Conservation (phyloP, 805 yeast species). For the Metschnikowia baotianmanensis region DNA sequence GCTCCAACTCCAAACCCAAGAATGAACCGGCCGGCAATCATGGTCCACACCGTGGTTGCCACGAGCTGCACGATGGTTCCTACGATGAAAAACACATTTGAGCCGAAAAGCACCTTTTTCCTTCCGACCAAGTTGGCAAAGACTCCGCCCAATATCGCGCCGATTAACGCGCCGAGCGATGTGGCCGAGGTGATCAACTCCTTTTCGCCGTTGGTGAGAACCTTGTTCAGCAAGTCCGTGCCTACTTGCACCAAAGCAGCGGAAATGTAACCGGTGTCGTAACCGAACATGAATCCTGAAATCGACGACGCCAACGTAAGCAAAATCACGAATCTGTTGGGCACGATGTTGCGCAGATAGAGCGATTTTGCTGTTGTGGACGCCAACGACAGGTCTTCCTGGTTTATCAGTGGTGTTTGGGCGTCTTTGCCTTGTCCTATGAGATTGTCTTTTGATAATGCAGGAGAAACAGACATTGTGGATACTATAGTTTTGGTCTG, state of each 20-base stretch:
- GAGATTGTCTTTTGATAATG: constrained; percentile 9
- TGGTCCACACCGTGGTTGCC: constrained; percentile 79
- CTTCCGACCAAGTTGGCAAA: constrained; percentile 84
- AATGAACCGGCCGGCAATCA: constrained; percentile 87
- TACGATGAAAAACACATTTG: constrained; percentile 75
- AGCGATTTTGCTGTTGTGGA: constrained; percentile 7
- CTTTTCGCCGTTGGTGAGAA: constrained; percentile 71
- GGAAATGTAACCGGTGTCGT: constrained; percentile 96
- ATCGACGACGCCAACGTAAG: constrained; percentile 79
- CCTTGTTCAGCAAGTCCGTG: constrained; percentile 54
- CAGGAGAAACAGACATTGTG: constrained; percentile 5
- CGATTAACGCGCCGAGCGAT: constrained; percentile 85
- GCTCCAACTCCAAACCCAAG: constrained; percentile 97
- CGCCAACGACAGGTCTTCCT: constrained; percentile 8
- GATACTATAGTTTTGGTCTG: no score
- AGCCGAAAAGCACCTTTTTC: constrained; percentile 76
- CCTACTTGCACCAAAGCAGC: constrained; percentile 87
- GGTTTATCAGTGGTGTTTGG: constrained; percentile 9
- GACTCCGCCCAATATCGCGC: constrained; percentile 76
- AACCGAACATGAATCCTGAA: constrained; percentile 96
- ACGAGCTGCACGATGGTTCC: constrained; percentile 87
- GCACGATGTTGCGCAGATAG: constrained; percentile 11
- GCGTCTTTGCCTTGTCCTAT: constrained; percentile 1
- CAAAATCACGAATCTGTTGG: constrained; percentile 57
- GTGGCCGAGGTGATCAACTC: constrained; percentile 94